phyloP scores from a whole-genome alignment of 2,329 filamentous ascomycete genomes.

The Neofusicoccum laricinum region DNA sequence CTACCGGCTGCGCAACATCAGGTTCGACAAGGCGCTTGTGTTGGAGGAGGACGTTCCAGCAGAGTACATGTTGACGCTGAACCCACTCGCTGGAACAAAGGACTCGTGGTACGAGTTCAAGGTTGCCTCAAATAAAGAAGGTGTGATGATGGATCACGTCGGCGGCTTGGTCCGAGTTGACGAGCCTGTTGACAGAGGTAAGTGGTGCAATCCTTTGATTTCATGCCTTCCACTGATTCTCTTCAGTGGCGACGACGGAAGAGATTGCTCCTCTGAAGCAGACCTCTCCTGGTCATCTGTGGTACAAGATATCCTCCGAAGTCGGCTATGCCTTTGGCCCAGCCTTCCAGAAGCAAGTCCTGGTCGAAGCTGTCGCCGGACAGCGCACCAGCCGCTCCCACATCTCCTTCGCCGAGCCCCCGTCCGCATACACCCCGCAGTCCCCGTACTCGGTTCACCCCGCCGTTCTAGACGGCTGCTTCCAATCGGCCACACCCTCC shows the following conservation, averaged over 20 bases:
- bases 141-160: slow-evolving; percentile 22
- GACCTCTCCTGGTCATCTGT: slow-evolving; percentile 16
- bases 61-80: slow-evolving; percentile 23
- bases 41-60: slow-evolving; percentile 23
- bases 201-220: too few species aligned
- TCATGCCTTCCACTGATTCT: too few species aligned
- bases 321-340: slow-evolving; percentile 25
- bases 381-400: slow-evolving; percentile 15
- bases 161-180: slow-evolving; percentile 21
- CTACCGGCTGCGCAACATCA: slow-evolving; percentile 23
- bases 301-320: slow-evolving; percentile 23
- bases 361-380: slow-evolving; percentile 16
- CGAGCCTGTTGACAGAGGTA: background rate
- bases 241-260: background rate
- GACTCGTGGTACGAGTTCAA: slow-evolving; percentile 22
- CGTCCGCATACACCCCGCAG: slow-evolving; percentile 20
- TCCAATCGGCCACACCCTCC: slow-evolving; percentile 26
- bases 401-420: slow-evolving; percentile 20
- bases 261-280: slow-evolving; percentile 16
- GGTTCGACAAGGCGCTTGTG: slow-evolving; percentile 21
- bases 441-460: slow-evolving; percentile 35
- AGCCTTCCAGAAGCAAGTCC: slow-evolving; percentile 21
- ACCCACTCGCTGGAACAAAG: slow-evolving; percentile 9
- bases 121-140: slow-evolving; percentile 20
- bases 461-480: slow-evolving; percentile 28